Conservation (phyloP, 2,329 filamentous ascomycete genomes). For the Emergomyces orientalis region DNA sequence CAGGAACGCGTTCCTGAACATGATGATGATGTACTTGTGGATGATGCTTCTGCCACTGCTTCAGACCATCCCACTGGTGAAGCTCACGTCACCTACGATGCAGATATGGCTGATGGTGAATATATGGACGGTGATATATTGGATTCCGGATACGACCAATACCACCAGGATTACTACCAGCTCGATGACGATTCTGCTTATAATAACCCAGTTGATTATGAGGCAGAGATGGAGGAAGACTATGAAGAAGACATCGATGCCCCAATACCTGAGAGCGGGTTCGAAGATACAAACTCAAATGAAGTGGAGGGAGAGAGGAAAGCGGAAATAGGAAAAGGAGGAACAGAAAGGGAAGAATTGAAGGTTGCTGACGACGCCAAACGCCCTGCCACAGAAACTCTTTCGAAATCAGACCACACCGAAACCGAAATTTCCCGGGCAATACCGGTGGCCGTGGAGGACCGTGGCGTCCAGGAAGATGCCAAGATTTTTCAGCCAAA, state of each 20-base stretch:
- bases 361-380: not conserved
- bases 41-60: slow-evolving; percentile 38
- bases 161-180: slow-evolving; percentile 24
- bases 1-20: slow-evolving; percentile 32
- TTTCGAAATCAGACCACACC: not conserved
- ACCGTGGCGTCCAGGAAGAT: too few relatives aligned
- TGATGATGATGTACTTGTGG: slow-evolving; percentile 50
- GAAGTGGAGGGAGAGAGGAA: not conserved
- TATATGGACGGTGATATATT: slow-evolving; percentile 20
- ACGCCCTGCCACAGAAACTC: slow-evolving; percentile 13
- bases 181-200: slow-evolving; percentile 17
- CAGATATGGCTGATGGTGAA: slow-evolving; percentile 40
- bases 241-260: slow-evolving; percentile 29
- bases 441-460: too few relatives aligned
- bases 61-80: slow-evolving; percentile 27
- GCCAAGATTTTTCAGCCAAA: too few relatives aligned
- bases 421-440: slow-evolving; percentile 9
- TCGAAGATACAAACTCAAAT: slow-evolving; percentile 10
- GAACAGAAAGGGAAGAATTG: not conserved
- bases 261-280: slow-evolving; percentile 16
- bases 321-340: not conserved
- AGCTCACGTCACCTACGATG: slow-evolving; percentile 30
- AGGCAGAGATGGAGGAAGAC: slow-evolving; percentile 36
- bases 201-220: slow-evolving; percentile 18
- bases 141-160: slow-evolving; percentile 19